A percentile compares a stretch with the other conserved stretches of the same genome.
These are phyloP conservation scores for Rhodotorula sp. DNA, from an alignment of 1,284 basidiomycete species.

Conservation along the genomic window DNA sequence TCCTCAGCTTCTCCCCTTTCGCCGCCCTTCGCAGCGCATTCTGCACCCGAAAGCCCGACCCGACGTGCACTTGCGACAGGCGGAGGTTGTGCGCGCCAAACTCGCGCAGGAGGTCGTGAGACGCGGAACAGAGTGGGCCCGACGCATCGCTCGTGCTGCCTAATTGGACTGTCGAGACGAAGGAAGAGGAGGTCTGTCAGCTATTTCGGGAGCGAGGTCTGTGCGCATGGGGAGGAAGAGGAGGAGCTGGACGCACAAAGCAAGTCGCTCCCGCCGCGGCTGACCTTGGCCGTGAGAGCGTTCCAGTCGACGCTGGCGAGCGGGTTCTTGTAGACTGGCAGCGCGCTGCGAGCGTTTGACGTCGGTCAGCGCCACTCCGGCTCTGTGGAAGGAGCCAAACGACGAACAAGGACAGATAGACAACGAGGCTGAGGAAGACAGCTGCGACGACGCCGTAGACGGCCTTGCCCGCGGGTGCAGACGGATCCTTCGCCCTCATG, in stretches of 20 bases:
- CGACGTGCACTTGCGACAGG: conserved; percentile 16
- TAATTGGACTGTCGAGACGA: too few relatives aligned
- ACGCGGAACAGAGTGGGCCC: not conserved
- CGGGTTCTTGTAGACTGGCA: conserved; percentile 1
- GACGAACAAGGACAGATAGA: not conserved
- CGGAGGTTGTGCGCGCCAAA: conserved; percentile 18
- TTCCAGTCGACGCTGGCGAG: not conserved
- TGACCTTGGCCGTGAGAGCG: not conserved
- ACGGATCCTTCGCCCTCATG: not conserved
- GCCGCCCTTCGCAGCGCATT: conserved; percentile 7
- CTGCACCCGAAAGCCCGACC: conserved; percentile 6
- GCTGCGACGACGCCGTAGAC: not conserved
- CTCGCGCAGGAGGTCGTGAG: not conserved
- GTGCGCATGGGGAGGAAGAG: not conserved
- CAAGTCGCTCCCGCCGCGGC: not conserved
- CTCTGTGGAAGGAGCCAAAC: too few relatives aligned
- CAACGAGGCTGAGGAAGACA: not conserved
- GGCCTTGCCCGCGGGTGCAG: not conserved
- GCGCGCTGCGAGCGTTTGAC: not conserved
- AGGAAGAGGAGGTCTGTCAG: not conserved
- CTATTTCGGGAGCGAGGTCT: not conserved
- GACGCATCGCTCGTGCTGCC: too few relatives aligned
- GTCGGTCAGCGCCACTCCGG: too few relatives aligned
- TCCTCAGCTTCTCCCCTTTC: conserved; percentile 7
- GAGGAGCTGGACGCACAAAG: not conserved